Base-by-base conservation (phyloP, 1,284 basidiomycete genomes). In the Neotropicomus parvogracilis region DNA sequence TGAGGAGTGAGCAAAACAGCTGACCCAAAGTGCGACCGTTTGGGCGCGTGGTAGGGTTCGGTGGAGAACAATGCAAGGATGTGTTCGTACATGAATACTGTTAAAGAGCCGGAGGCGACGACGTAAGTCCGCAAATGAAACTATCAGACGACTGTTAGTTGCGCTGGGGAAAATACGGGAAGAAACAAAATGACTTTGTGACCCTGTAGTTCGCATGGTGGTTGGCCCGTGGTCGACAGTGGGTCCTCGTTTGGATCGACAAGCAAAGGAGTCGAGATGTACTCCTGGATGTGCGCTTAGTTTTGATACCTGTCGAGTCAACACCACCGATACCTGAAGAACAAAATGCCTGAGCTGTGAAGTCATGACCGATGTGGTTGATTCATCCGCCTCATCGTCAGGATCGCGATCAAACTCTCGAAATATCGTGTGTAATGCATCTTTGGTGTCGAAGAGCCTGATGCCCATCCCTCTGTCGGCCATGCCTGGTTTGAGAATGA, bases 401-500 rank as follows among this genome's bases (percentile, higher is more conserved):
- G 74, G 70, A 7, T 76, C 71, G 13, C 79, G 76, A 54, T 97
- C 93, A 58, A 98, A 97, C 44, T 81, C 81, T 54, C 88, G 77
- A 59, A 99, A 94, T 40, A 98, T 97, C 1, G 68, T 64, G 52
- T 80, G 75, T 51, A 99, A 71, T 31, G 81, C 73, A 10, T 85
- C 80, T 63, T 88, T 85, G 40, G 79, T 86, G 45, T 88, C 82
- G 68, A 99, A 98, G 44, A 99, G 72, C 32, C 95, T 74, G 54
- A 99, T 95, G 0, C 95, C 97, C 75, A 93, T 91, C 4, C 93
- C 97, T 46, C 93, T 80, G 72, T 99, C 95, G 1, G 95, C 88
- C 88, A 99, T 97, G 11, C 93, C 93, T 32, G 97, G 95, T 70
- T 99, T 99, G 45, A 99, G 69, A 49, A 97, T 95, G 77, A 85